Base-by-base conservation (phyloP, 768 basidiomycete genomes). In the Lactarius trivialis region DNA sequence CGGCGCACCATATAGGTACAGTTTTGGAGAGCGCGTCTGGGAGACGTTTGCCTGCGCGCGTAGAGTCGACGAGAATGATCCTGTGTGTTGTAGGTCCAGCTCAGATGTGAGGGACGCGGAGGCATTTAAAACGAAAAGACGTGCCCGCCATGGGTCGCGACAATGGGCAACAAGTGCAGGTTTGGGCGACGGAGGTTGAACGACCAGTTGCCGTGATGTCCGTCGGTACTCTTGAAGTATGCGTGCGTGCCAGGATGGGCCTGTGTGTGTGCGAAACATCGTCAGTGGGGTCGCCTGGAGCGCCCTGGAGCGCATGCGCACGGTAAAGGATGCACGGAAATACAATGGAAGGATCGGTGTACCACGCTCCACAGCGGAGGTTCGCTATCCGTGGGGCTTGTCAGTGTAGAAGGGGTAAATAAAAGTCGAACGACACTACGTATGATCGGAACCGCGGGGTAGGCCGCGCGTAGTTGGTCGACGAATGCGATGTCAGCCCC, bases 171-270 rank as follows among this genome's bases (percentile, higher is more conserved):
- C 0, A 98, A 73, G 58, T 90, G 88, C 21, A 97, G 76, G 69
- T 98, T 98, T 0, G 93, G 84, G 21, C 96, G 78, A 30, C 91
- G 79, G 8, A 95, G 75, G 68, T 86, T 92, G 75, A 95, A 93
- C 68, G 80, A 78, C 92, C 93, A 96, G 70, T 89, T 88, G 50
- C 82, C 81, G 63, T 81, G 85, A 69, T 95, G 93, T 0, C 93
- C 93, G 68, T 95, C 92, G 0, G 91, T 94, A 0, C 92, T 93
- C 70, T 96, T 96, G 81, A 91, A 98, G 76, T 93, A 98, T 17
- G 85, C 91, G 32, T 80, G 77, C 5, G 74, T 57, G 12, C 50
- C 66, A 6, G 61, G 60, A 32, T 68, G 68, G 15, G 68, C 70
- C 73, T 74, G 54, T 30, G 41, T 12, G 32, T 36, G 45, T 48